Conservation (phyloP, 2,329 filamentous ascomycete species). For the Diaporthe ilicicola region DNA sequence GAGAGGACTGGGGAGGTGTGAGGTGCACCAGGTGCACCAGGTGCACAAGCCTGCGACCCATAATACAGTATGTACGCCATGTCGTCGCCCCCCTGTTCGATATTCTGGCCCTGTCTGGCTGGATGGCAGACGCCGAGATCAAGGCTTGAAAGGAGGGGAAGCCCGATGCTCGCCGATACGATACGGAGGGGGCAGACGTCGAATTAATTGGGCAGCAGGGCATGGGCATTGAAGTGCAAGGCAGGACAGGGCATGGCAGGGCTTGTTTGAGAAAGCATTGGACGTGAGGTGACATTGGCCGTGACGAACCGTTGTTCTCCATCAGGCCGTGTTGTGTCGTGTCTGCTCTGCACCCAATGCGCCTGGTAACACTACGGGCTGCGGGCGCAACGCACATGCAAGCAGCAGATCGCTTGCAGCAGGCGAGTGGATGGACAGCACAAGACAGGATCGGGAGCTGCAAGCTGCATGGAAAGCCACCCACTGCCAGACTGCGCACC, state of each 20-base stretch:
- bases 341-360: constrained; percentile 1
- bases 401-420: neutral
- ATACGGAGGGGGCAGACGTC: neutral
- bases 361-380: neutral
- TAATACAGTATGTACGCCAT: constrained; percentile 11
- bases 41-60: constrained; percentile 10
- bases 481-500: too few relatives aligned
- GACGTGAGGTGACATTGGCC: constrained; percentile 13
- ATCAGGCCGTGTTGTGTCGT: constrained; percentile 9
- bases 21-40: too few relatives aligned
- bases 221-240: neutral
- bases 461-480: neutral
- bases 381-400: constrained; percentile 17
- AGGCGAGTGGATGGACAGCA: neutral
- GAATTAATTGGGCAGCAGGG: constrained; percentile 21
- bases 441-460: neutral
- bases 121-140: constrained; percentile 10
- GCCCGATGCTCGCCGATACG: constrained; percentile 13
- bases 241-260: neutral
- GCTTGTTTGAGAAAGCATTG: neutral
- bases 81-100: constrained; percentile 15
- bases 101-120: neutral
- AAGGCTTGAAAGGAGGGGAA: neutral
- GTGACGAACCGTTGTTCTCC: neutral
- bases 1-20: too few relatives aligned